Conservation (phyloP, 106 monocot species). For the Allium sativum region DNA sequence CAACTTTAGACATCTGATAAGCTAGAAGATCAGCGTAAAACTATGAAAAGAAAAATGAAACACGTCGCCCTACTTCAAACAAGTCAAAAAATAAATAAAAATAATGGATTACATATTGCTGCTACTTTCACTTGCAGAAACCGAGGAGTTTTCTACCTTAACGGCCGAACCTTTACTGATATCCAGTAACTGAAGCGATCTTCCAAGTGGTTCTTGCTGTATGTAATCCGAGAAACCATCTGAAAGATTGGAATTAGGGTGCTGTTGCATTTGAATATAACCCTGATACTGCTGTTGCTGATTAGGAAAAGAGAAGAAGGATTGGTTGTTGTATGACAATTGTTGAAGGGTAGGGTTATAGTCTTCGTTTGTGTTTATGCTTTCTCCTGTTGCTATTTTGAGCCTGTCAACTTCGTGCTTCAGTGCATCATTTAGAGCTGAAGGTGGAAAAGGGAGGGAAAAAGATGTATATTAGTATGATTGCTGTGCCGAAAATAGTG, state of each 20-base stretch:
- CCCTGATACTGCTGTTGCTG: slow-evolving; percentile 18
- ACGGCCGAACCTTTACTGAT: slow-evolving; percentile 47
- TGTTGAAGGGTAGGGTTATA: slow-evolving; percentile 37
- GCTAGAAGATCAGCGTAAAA: slow-evolving; percentile 18
- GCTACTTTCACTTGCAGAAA: slow-evolving; percentile 83
- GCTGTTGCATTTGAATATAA: slow-evolving; percentile 12
- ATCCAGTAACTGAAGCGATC: slow-evolving; percentile 36
- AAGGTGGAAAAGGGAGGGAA: not conserved
- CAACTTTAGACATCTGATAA: not conserved
- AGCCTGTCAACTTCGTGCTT: slow-evolving; percentile 88
- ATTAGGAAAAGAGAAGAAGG: slow-evolving; percentile 28
- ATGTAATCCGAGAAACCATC: slow-evolving; percentile 15
- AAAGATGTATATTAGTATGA: too few relatives aligned
- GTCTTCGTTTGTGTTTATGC: slow-evolving; percentile 19
- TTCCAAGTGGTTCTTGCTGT: slow-evolving; percentile 20
- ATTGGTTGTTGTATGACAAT: slow-evolving; percentile 17
- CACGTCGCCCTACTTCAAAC: not conserved
- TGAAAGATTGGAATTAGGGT: slow-evolving; percentile 21
- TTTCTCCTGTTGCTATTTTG: slow-evolving; percentile 72
- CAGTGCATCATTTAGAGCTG: slow-evolving; percentile 88
- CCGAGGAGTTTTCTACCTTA: slow-evolving; percentile 59
- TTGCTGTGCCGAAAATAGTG: too few relatives aligned
- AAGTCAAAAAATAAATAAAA: not conserved
- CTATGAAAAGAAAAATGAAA: slow-evolving; percentile 46
- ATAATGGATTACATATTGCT: slow-evolving; percentile 43